These are phyloP conservation scores for Hevea brasiliensis DNA, from an alignment of 345 rosid species.

Conservation along the genomic window DNA sequence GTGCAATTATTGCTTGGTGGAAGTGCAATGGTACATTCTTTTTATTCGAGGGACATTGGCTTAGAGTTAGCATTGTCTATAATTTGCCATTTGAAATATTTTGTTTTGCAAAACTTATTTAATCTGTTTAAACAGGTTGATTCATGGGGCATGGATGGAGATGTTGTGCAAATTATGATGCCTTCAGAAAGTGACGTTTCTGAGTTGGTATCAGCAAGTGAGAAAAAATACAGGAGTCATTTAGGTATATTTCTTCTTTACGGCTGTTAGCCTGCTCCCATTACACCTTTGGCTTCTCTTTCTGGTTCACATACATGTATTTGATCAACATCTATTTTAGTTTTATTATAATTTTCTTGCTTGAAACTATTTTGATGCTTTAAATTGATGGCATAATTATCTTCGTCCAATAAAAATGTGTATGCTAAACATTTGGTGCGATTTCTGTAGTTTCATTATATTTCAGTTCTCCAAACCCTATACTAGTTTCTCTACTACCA, in stretches of 20 bases:
- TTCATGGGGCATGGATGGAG: constrained; percentile 89
- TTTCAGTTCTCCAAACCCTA: background rate
- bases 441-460: background rate
- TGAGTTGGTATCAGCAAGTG: constrained; percentile 45
- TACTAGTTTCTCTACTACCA: background rate
- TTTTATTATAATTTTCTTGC: background rate
- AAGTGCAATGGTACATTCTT: constrained; percentile 63
- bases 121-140: constrained; percentile 52
- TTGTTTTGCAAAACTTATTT: background rate
- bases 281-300: background rate
- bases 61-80: background rate
- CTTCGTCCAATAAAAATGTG: background rate
- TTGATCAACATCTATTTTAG: background rate
- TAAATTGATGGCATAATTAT: background rate
- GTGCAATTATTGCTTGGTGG: constrained; percentile 73
- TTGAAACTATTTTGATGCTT: background rate
- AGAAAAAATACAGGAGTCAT: constrained; percentile 45
- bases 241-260: constrained; percentile 50
- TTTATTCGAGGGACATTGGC: background rate
- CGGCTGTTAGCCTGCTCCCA: background rate
- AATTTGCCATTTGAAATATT: background rate
- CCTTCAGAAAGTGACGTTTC: constrained; percentile 56
- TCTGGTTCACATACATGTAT: background rate
- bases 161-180: constrained; percentile 49
- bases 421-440: background rate